These are phyloP conservation scores for Metschnikowia matae DNA, from an alignment of 805 yeast species.

Conservation along the genomic window DNA sequence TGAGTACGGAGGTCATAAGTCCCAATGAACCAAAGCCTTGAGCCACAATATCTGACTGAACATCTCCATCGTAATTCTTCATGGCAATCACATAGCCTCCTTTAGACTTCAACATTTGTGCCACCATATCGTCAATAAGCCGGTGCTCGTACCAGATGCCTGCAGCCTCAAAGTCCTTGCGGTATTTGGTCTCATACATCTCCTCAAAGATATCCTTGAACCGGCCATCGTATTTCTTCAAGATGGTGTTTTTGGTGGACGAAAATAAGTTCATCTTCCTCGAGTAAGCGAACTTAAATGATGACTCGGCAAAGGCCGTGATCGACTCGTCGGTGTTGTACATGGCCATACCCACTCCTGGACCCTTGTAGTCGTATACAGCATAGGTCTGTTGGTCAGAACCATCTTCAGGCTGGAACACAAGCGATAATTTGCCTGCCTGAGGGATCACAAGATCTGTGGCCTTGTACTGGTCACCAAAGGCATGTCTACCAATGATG, in stretches of 20 bases:
- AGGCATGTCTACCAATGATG: slow-evolving; percentile 82
- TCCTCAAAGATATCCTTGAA: slow-evolving; percentile 77
- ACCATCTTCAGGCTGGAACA: slow-evolving; percentile 61
- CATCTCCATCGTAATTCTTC: slow-evolving; percentile 85
- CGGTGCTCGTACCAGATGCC: slow-evolving; percentile 77
- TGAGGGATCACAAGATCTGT: slow-evolving; percentile 66
- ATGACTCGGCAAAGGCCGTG: slow-evolving; percentile 72
- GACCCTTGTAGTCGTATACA: slow-evolving; percentile 59
- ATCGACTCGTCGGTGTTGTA: slow-evolving; percentile 80
- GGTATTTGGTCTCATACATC: slow-evolving; percentile 56
- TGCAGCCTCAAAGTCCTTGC: slow-evolving; percentile 50
- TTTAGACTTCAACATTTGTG: slow-evolving; percentile 80
- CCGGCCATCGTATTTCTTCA: slow-evolving; percentile 78
- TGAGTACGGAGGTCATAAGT: slow-evolving; percentile 76
- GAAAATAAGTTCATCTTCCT: slow-evolving; percentile 62
- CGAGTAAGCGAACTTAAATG: slow-evolving; percentile 68
- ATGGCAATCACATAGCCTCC: slow-evolving; percentile 80
- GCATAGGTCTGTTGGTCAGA: slow-evolving; percentile 43
- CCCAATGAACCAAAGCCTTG: slow-evolving; percentile 86
- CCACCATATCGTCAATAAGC: slow-evolving; percentile 84
- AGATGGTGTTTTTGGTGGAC: slow-evolving; percentile 76
- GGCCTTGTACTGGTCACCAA: slow-evolving; percentile 81
- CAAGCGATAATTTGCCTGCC: slow-evolving; percentile 63
- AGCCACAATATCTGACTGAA: slow-evolving; percentile 79
- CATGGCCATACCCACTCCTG: slow-evolving; percentile 80